phyloP scores from a whole-genome alignment of 176 grass and related monocot species.

The Rhynchospora pubera region DNA sequence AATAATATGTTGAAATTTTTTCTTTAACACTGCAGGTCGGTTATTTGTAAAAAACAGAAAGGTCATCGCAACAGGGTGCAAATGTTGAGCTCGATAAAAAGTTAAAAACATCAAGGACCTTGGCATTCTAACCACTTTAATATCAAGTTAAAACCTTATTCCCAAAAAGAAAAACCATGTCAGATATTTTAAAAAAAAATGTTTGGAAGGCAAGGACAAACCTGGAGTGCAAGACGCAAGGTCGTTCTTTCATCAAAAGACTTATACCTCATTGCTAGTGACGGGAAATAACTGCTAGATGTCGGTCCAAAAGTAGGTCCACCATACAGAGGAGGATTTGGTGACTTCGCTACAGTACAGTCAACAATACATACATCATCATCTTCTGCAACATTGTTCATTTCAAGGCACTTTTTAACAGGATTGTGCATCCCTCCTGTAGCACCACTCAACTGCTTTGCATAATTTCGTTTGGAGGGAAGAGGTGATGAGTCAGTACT shows the following conservation, averaged over 20 bases:
- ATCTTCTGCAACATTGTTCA: constrained; percentile 33
- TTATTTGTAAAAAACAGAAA: not conserved
- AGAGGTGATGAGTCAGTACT: constrained; percentile 92
- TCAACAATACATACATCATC: constrained; percentile 49
- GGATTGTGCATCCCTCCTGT: constrained; percentile 31
- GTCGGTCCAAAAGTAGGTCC: constrained; percentile 38
- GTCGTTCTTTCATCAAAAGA: constrained; percentile 64
- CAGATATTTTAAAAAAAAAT: not conserved
- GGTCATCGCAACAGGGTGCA: not conserved
- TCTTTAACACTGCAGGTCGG: not conserved
- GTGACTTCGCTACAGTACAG: constrained; percentile 21
- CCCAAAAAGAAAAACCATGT: not conserved
- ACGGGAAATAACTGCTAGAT: not conserved
- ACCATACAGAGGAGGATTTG: constrained; percentile 39
- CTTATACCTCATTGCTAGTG: constrained; percentile 45
- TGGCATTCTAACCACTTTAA: not conserved
- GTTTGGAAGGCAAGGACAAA: constrained; percentile 16
- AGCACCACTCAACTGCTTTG: constrained; percentile 40
- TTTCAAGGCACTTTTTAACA: constrained; percentile 41
- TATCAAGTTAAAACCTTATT: constrained; percentile 9
- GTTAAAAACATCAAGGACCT: not conserved
- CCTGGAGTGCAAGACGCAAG: constrained; percentile 73
- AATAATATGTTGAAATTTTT: not conserved
- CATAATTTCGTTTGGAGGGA: constrained; percentile 74
- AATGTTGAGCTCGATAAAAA: not conserved